Conservation (phyloP, 176 grass and related monocot species). For the Chloris gayana region DNA sequence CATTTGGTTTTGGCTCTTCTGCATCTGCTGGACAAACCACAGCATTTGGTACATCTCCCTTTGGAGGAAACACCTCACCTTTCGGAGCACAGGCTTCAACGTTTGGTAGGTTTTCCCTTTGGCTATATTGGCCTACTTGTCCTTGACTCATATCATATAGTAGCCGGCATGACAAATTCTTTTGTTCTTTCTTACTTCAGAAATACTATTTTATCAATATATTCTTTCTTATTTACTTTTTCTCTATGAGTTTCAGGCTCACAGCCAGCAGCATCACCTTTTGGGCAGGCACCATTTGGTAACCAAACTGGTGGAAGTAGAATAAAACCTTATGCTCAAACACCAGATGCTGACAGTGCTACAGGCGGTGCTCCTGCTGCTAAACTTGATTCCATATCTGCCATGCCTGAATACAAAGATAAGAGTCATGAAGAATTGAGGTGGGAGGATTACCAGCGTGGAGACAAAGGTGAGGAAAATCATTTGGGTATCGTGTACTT, state of each 20-base stretch:
- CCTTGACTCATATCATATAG: conserved; percentile 23
- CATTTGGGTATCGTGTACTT: conserved; percentile 1
- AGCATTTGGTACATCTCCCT: conserved; percentile 64
- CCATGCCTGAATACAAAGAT: conserved; percentile 89
- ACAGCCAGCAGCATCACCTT: conserved; percentile 59
- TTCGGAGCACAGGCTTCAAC: conserved; percentile 68
- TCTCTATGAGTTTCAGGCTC: conserved; percentile 46
- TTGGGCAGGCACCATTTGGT: conserved; percentile 73
- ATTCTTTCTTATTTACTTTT: background rate
- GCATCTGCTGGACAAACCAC: conserved; percentile 68
- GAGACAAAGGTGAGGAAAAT: conserved; percentile 70
- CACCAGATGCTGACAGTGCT: conserved; percentile 70
- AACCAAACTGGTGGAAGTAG: conserved; percentile 76
- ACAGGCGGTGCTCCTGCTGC: conserved; percentile 58
- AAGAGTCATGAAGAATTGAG: conserved; percentile 98
- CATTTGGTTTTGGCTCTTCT: conserved; percentile 81
- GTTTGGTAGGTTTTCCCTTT: conserved; percentile 66
- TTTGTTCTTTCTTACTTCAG: conserved; percentile 21
- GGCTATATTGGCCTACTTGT: conserved; percentile 16
- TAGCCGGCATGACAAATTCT: conserved; percentile 9
- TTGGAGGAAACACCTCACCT: conserved; percentile 71
- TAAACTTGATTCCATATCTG: conserved; percentile 92
- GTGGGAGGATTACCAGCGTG: conserved; percentile 90
- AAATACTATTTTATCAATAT: background rate
- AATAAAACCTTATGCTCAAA: conserved; percentile 66